Evolutionary conservation across 108 stramenopile genomes (phyloP), one percentile per base, ranked within the genome.

Genomic region (Pseudonitzschia delicatissima): DNA sequence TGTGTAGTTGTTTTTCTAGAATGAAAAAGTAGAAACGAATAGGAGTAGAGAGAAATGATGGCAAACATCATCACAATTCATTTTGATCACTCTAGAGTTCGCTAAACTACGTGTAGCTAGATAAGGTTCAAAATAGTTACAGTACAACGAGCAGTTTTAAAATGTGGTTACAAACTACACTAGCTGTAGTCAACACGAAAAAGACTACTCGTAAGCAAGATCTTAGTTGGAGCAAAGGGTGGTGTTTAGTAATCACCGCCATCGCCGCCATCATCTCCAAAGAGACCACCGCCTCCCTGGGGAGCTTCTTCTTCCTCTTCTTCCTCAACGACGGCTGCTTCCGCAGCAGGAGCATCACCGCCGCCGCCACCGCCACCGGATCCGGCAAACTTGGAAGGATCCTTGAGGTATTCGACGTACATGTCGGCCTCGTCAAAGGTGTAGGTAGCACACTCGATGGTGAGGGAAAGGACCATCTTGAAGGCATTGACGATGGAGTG

Each of bases 401-500:
- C 90, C 62, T 85, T 85, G 60, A 92, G 81, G 81, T 88, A 92
- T 20, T 80, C 87, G 80, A 90, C 82, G 79, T 86, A 87, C 5
- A 60, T 25, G 36, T 96, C 96, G 17, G 96, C 96, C 87, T 96
- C 80, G 34, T 81, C 86, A 71, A 96, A 97, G 58, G 94, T 80
- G 85, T 94, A 97, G 57, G 77, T 92, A 45, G 90, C 90, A 57
- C 94, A 71, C 55, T 86, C 92, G 27, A 96, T 79, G 32, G 96
- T 95, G 23, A 98, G 76, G 29, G 96, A 87, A 35, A 99, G 75
- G 58, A 96, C 69, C 36, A 86, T 91, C 85, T 95, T 94, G 96
- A 96, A 98, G 65, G 97, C 99, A 77, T 97, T 97, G 78, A 90
- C 96, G 77, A 98, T 86, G 63, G 90, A 95, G 85, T 99, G 99